A percentile compares a stretch with the other conserved stretches of the same genome.
These are phyloP conservation scores for Pythium rhizo-oryzae DNA, from an alignment of 352 stramenopile species.

Conservation along the genomic window DNA sequence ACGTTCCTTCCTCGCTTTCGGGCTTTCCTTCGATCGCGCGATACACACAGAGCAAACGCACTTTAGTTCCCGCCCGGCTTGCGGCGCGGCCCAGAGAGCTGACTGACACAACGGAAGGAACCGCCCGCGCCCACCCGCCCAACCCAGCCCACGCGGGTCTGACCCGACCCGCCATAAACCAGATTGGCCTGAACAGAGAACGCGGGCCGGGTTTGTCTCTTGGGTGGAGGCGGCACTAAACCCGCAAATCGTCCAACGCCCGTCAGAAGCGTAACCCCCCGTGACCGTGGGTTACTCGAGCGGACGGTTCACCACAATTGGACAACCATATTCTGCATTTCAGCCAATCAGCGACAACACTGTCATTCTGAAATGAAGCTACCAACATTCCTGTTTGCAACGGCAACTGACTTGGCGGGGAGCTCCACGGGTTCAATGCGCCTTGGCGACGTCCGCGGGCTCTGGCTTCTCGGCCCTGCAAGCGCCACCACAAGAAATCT, in stretches of 20 bases:
- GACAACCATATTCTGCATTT: neutral
- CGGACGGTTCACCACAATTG: no score
- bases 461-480: slow-evolving; percentile 16
- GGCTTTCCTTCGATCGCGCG: slow-evolving; percentile 13
- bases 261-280: slow-evolving; percentile 2
- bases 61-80: slow-evolving; percentile 6
- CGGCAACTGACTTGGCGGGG: neutral
- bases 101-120: slow-evolving; percentile 25
- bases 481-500: slow-evolving; percentile 23
- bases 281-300: neutral
- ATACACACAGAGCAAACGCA: neutral
- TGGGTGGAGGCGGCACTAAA: neutral
- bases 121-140: slow-evolving; percentile 14
- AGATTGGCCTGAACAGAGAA: neutral
- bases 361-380: slow-evolving; percentile 13
- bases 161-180: neutral
- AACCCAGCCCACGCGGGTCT: slow-evolving; percentile 10
- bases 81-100: neutral
- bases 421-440: slow-evolving; percentile 13
- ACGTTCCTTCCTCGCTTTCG: slow-evolving; percentile 20
- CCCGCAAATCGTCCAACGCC: no score
- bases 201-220: neutral
- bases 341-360: slow-evolving; percentile 9
- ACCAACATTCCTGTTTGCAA: slow-evolving; percentile 6
- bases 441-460: slow-evolving; percentile 20